These are phyloP conservation scores for Coniochaeta prunicola DNA, from an alignment of 2,329 filamentous ascomycete species.

Conservation along the genomic window DNA sequence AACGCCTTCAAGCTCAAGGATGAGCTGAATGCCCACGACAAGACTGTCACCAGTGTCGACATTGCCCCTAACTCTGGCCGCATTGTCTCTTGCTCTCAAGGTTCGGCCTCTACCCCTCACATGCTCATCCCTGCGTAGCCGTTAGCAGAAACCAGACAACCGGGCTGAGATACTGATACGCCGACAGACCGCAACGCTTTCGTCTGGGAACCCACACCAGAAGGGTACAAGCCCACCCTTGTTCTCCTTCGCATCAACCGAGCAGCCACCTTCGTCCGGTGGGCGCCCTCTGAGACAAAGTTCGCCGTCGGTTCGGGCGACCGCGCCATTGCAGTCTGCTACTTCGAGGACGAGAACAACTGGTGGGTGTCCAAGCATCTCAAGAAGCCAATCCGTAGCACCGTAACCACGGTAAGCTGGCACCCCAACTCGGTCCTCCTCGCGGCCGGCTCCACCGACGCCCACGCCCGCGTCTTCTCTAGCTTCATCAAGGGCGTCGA, in stretches of 20 bases:
- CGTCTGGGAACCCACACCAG: slow-evolving; percentile 91
- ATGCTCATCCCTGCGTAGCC: neutral
- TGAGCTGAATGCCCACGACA: slow-evolving; percentile 93
- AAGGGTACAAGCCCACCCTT: slow-evolving; percentile 92
- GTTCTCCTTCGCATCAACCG: slow-evolving; percentile 96
- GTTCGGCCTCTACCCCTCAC: slow-evolving; percentile 35
- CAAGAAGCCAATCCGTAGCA: slow-evolving; percentile 97
- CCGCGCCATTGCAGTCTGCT: slow-evolving; percentile 91
- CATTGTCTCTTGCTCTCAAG: slow-evolving; percentile 97
- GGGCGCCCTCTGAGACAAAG: slow-evolving; percentile 94
- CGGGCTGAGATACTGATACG: neutral
- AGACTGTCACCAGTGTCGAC: slow-evolving; percentile 92
- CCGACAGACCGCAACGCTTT: slow-evolving; percentile 84
- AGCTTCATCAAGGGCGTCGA: slow-evolving; percentile 96
- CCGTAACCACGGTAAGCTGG: slow-evolving; percentile 91
- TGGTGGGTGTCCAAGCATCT: slow-evolving; percentile 99
- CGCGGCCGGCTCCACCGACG: slow-evolving; percentile 93
- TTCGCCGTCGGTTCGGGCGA: slow-evolving; percentile 97
- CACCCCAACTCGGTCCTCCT: slow-evolving; percentile 95
- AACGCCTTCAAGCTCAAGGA: slow-evolving; percentile 77
- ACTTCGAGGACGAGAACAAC: slow-evolving; percentile 98
- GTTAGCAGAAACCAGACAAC: neutral
- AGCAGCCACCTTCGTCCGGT: slow-evolving; percentile 92
- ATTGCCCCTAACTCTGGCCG: slow-evolving; percentile 85
- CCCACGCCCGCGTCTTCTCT: slow-evolving; percentile 89